Conservation (phyloP, 2,329 filamentous ascomycete genomes). For the Neonectria ditissima region DNA sequence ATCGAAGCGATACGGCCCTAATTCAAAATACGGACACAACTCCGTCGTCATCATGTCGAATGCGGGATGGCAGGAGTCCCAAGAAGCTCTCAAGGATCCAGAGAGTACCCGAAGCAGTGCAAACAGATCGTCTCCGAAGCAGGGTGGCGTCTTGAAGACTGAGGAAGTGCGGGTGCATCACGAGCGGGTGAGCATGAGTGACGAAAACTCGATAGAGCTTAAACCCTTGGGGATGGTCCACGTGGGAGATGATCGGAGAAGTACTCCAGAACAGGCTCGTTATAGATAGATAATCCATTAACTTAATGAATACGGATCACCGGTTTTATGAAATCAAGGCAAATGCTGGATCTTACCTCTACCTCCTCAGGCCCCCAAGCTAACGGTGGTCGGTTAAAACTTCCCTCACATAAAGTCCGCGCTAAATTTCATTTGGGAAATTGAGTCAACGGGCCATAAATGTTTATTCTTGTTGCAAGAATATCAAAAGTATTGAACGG, state of each 20-base stretch:
- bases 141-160: conserved; percentile 46
- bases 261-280: neutral
- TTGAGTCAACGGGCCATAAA: no score
- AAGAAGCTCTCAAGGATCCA: conserved; percentile 46
- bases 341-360: neutral
- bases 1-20: conserved; percentile 34
- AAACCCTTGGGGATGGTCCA: conserved; percentile 16
- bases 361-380: no score
- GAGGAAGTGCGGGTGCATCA: conserved; percentile 46
- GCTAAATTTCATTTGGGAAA: no score
- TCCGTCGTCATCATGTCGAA: conserved; percentile 50
- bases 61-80: conserved; percentile 48
- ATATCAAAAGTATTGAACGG: no score
- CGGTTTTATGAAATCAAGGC: neutral
- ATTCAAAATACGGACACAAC: conserved; percentile 45
- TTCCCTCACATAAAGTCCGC: no score
- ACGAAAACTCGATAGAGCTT: conserved; percentile 40
- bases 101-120: conserved; percentile 17
- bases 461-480: no score
- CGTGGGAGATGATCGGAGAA: no score
- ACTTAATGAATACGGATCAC: no score
- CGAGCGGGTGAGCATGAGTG: conserved; percentile 38
- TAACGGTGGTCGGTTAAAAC: no score
- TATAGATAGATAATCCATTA: no score
- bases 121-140: conserved; percentile 22